phyloP scores from a whole-genome alignment of 163 green algal species.

The Chlamydomonas reinhardtii region DNA sequence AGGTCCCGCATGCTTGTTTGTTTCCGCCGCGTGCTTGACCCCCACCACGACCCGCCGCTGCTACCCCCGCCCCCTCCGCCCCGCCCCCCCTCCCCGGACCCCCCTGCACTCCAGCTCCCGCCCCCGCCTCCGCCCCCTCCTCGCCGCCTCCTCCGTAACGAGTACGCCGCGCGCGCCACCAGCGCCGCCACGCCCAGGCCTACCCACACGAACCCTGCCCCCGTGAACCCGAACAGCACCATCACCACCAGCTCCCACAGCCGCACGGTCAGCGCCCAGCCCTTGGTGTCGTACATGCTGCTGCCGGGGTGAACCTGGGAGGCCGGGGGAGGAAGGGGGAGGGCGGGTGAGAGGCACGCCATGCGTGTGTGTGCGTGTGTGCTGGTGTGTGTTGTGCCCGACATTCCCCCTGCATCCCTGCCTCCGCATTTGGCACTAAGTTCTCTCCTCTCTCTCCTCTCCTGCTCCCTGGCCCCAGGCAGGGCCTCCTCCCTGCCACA shows the following conservation, averaged over 20 bases:
- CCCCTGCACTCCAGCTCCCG: neutral
- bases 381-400: too few relatives aligned
- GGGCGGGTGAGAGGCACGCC: too few relatives aligned
- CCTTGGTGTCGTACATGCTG: conserved; percentile 81
- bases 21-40: conserved; percentile 2
- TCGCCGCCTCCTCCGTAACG: neutral
- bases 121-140: neutral
- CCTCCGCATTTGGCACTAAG: too few relatives aligned
- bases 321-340: too few relatives aligned
- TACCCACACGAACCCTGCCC: conserved; percentile 24
- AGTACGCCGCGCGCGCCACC: neutral
- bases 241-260: conserved; percentile 83
- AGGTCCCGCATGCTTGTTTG: conserved; percentile 9
- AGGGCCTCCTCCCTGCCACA: too few relatives aligned
- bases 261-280: conserved; percentile 79
- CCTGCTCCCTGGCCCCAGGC: too few relatives aligned
- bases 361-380: too few relatives aligned
- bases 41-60: neutral
- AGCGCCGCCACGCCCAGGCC: neutral
- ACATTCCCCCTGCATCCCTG: too few relatives aligned
- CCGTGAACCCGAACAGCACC: conserved; percentile 48
- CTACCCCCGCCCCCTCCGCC: neutral
- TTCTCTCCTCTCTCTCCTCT: too few relatives aligned
- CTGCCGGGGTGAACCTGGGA: conserved; percentile 6
- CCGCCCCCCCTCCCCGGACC: neutral